Percentiles rank a stretch among this genome's conserved stretches.
Evolutionary conservation across 257 asterid genomes (phyloP).

Genomic region (Mitragyna speciosa): DNA sequence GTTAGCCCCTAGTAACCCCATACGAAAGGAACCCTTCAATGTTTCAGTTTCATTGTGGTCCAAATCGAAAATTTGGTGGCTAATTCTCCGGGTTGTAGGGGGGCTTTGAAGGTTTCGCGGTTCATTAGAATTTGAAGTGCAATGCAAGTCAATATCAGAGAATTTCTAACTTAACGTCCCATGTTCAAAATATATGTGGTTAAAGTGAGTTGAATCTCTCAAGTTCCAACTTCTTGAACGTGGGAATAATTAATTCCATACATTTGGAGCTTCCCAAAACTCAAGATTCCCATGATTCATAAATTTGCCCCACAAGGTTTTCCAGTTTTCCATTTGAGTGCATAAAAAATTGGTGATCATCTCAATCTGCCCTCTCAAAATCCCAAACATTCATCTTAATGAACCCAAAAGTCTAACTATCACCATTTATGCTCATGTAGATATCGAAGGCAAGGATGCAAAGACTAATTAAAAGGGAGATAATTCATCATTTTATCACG

Average conservation of each 20-base stretch:
- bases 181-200: background rate
- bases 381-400: background rate
- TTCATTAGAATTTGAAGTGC: background rate
- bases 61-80: background rate
- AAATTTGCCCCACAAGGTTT: background rate
- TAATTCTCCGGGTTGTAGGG: background rate
- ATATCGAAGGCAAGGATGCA: background rate
- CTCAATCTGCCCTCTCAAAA: background rate
- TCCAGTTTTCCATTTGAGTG: background rate
- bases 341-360: background rate
- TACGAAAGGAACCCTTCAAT: background rate
- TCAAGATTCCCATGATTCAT: too few species aligned
- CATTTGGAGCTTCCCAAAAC: too few species aligned
- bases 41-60: constrained; percentile 2
- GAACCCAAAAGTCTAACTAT: background rate
- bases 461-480: too few species aligned
- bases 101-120: background rate
- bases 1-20: background rate
- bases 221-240: background rate
- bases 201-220: background rate
- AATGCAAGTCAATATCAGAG: background rate
- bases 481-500: too few species aligned
- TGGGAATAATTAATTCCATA: background rate
- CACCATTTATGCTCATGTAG: background rate
- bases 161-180: background rate